Base-by-base conservation (phyloP, 2,329 filamentous ascomycete species). In the Harringtonia aguacate region DNA sequence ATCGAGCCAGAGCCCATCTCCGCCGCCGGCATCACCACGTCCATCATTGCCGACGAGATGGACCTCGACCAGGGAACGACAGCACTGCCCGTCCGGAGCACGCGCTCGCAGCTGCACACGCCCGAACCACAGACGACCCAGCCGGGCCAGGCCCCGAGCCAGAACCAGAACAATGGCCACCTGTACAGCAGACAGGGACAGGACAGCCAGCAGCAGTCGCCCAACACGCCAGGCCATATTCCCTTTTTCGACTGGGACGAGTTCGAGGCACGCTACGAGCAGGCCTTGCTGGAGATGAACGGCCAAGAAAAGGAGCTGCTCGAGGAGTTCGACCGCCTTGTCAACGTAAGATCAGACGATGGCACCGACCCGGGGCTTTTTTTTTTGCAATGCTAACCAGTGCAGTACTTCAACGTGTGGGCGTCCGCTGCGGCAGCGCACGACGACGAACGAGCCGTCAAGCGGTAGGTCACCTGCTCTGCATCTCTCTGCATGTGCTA, bases 321-420 rank as follows among this genome's bases (percentile, higher is more conserved):
- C 43, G 68, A 76, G 18, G 81, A 89, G 49, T 86, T 84, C 50
- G 70, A 79, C 15, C 63, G 68, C 35, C 66, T 89, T n/a, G 72
- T 83, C 49, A 74, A 79, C 61, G 82, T 81, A 15, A 31, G 30
- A 4, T 13, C 12, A 31, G 15, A n/a, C n/a, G n/a, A n/a, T n/a
- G n/a, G n/a, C n/a, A n/a, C n/a, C n/a, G n/a, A n/a, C n/a, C n/a
- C n/a, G n/a, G n/a, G n/a, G n/a, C n/a, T n/a, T n/a, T n/a, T n/a
- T n/a, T n/a, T n/a, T n/a, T n/a, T n/a, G n/a, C n/a, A n/a, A 9
- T 18, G 14, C 43, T 36, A 12, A 40, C 24, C 8, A 1, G 12
- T 14, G 24, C 9, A 94, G 86, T 84, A 84, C 58, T 94, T 94
- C 60, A 73, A 73, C 46, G 66, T 80, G 30, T 95, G 89, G 88